Conservation (phyloP, 1,284 basidiomycete genomes). For the Irpex lacteus region DNA sequence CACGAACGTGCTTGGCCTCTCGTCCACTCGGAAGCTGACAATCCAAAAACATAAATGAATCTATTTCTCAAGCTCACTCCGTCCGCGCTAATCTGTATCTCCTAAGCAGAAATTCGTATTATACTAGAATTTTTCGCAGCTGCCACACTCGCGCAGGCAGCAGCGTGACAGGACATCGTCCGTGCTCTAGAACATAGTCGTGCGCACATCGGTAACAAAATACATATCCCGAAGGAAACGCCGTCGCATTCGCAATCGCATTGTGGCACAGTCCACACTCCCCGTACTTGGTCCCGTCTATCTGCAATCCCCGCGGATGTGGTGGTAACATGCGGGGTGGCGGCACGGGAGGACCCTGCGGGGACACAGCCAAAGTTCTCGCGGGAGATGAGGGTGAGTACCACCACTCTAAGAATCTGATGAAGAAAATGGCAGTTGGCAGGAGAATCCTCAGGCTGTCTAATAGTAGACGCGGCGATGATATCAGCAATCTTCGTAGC, state of each 20-base stretch:
- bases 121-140: conserved; percentile 85
- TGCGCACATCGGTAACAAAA: conserved; percentile 95
- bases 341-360: conserved; percentile 66
- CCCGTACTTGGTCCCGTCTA: conserved; percentile 69
- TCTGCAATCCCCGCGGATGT: conserved; percentile 61
- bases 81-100: background rate
- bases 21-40: background rate
- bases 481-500: conserved; percentile 43
- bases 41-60: background rate
- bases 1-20: conserved; percentile 13
- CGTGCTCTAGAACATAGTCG: conserved; percentile 77
- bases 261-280: conserved; percentile 82
- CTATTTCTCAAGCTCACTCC: background rate
- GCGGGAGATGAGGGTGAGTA: conserved; percentile 94
- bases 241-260: conserved; percentile 83
- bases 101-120: conserved; percentile 18
- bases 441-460: conserved; percentile 82
- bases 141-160: conserved; percentile 74
- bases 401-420: conserved; percentile 99
- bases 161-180: conserved; percentile 86
- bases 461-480: conserved; percentile 61
- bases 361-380: conserved; percentile 56
- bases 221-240: conserved; percentile 90
- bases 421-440: conserved; percentile 91
- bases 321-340: conserved; percentile 73